Conservation (phyloP, 345 rosid genomes). For the Camelina neglecta region DNA sequence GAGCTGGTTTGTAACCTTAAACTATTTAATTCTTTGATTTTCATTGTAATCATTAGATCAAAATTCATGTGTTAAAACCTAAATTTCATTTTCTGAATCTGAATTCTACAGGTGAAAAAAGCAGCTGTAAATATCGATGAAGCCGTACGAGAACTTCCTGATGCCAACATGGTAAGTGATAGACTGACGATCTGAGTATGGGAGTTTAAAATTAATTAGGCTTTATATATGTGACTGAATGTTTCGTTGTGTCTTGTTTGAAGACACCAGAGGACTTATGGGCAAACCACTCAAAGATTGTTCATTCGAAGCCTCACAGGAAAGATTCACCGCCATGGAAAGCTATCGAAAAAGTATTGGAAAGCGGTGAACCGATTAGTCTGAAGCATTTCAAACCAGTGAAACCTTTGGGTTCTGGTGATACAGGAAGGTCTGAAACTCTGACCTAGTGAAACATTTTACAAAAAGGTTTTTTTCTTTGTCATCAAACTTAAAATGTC, state of each 20-base stretch:
- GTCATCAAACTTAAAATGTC: neutral
- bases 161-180: slow-evolving; percentile 76
- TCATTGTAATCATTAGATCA: neutral
- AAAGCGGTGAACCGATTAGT: slow-evolving; percentile 73
- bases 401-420: slow-evolving; percentile 95
- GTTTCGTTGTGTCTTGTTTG: slow-evolving; percentile 21
- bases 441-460: neutral
- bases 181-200: neutral
- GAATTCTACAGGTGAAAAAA: slow-evolving; percentile 65
- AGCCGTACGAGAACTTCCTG: slow-evolving; percentile 94
- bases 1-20: slow-evolving; percentile 52
- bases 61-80: neutral
- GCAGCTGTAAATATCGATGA: slow-evolving; percentile 91
- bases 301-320: slow-evolving; percentile 88
- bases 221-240: neutral
- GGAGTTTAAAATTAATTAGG: slow-evolving; percentile 14
- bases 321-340: slow-evolving; percentile 72
- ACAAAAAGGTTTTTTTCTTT: neutral
- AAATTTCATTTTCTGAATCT: neutral
- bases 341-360: slow-evolving; percentile 79
- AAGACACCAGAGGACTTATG: slow-evolving; percentile 97
- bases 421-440: slow-evolving; percentile 82
- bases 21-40: slow-evolving; percentile 7
- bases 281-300: slow-evolving; percentile 81
- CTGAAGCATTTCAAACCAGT: slow-evolving; percentile 82